These are phyloP conservation scores for Lepiota brunneoincarnata DNA, from an alignment of 768 basidiomycete species.

Conservation along the genomic window DNA sequence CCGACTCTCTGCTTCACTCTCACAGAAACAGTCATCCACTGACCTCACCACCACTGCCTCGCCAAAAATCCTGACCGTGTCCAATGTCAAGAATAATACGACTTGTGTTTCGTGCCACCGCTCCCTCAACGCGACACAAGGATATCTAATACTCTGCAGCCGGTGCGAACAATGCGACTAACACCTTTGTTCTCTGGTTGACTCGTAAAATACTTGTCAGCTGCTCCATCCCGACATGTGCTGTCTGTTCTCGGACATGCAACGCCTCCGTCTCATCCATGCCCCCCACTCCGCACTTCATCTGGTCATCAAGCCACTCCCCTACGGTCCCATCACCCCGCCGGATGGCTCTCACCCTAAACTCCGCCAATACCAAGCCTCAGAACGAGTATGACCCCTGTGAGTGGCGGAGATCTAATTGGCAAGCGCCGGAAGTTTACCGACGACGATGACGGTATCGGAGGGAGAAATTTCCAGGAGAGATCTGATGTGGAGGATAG, in stretches of 20 bases:
- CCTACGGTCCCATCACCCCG: constrained; percentile 28
- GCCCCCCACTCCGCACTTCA: constrained; percentile 37
- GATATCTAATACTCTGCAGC: constrained; percentile 3
- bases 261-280: constrained; percentile 30
- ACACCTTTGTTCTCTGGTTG: background rate
- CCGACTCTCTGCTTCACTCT: background rate
- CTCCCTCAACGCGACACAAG: constrained; percentile 1
- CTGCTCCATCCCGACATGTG: constrained; percentile 37
- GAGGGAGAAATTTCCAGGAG: background rate
- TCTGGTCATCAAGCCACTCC: constrained; percentile 34
- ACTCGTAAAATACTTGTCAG: constrained; percentile 19
- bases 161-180: background rate
- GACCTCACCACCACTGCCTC: background rate
- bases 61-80: background rate
- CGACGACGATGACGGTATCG: constrained; percentile 21
- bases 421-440: constrained; percentile 26
- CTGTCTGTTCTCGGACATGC: constrained; percentile 45
- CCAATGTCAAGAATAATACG: background rate
- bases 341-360: constrained; percentile 26
- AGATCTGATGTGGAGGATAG: constrained; percentile 9
- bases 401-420: constrained; percentile 3
- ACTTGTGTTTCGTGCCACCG: constrained; percentile 8
- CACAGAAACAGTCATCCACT: background rate
- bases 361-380: constrained; percentile 27
- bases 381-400: constrained; percentile 3